Percentiles rank a stretch among this genome's conserved stretches.
These are phyloP conservation scores for Sanghuangporus baumii DNA, from an alignment of 1,284 basidiomycete genomes.

Conservation along the genomic window DNA sequence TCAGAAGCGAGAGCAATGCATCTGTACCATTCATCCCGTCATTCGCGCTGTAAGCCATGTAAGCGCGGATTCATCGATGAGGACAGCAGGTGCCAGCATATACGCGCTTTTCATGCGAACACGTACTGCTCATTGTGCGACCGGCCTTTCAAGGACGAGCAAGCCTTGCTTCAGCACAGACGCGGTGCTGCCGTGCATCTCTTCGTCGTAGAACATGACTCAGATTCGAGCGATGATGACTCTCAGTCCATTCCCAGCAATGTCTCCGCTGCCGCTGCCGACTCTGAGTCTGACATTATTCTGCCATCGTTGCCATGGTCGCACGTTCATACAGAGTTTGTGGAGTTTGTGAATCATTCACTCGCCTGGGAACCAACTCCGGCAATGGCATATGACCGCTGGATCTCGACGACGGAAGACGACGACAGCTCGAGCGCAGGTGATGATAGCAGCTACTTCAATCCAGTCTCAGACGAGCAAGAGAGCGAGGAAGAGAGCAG, in stretches of 20 bases:
- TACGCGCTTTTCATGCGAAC: neutral
- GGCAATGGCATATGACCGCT: too few relatives aligned
- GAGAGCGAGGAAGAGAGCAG: neutral
- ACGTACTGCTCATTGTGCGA: neutral
- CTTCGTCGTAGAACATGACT: neutral
- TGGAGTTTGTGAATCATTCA: too few relatives aligned
- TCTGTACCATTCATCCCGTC: neutral
- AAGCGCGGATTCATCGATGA: neutral
- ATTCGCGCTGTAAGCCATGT: neutral
- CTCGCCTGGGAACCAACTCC: too few relatives aligned
- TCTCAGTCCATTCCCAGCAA: neutral
- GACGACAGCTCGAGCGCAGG: neutral
- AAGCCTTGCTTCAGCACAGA: neutral
- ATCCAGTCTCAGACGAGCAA: neutral
- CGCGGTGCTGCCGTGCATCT: constrained; percentile 1
- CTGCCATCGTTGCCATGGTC: too few relatives aligned
- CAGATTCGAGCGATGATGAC: neutral
- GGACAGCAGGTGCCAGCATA: neutral
- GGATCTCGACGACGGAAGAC: neutral
- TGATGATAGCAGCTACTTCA: constrained; percentile 3
- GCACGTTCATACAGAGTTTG: too few relatives aligned
- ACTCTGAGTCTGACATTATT: neutral
- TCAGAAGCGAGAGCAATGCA: neutral
- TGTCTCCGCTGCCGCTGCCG: too few relatives aligned
- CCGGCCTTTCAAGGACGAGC: neutral